phyloP scores from a whole-genome alignment of 2,329 filamentous ascomycete genomes.

The Zasmidium angulare region DNA sequence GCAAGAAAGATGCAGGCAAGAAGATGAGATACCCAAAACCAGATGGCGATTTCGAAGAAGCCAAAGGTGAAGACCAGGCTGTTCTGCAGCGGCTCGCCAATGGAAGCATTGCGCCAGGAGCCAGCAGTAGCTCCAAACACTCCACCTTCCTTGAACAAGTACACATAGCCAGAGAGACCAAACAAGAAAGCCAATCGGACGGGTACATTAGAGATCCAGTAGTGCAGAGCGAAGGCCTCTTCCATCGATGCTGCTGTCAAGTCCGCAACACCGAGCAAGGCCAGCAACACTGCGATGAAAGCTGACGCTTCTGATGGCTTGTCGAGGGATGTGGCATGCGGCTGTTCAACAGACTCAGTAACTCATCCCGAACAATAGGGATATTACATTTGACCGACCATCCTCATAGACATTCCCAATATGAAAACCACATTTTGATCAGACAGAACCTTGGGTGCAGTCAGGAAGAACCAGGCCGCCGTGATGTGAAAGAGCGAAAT shows the following conservation, averaged over 20 bases:
- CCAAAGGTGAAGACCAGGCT: conserved; percentile 80
- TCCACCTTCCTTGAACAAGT: conserved; percentile 59
- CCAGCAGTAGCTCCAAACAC: conserved; percentile 36
- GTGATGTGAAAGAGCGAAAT: conserved; percentile 83
- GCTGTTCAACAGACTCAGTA: conserved; percentile 44
- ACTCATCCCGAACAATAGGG: not conserved
- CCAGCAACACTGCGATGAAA: conserved; percentile 67
- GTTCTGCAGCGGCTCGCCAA: conserved; percentile 71
- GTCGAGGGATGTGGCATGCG: conserved; percentile 66
- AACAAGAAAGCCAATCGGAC: conserved; percentile 67
- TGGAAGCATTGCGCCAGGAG: conserved; percentile 23
- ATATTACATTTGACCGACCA: conserved; percentile 56
- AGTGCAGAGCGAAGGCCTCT: conserved; percentile 44
- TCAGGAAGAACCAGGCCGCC: conserved; percentile 79
- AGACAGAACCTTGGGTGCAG: conserved; percentile 67
- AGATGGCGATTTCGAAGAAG: conserved; percentile 78
- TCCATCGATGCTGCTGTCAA: conserved; percentile 47
- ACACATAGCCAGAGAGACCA: conserved; percentile 62
- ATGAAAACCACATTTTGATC: conserved; percentile 80
- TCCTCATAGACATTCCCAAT: conserved; percentile 77
- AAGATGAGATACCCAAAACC: conserved; percentile 71
- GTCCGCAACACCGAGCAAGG: conserved; percentile 55
- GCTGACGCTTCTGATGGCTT: conserved; percentile 66
- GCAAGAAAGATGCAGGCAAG: not conserved
- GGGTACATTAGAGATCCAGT: conserved; percentile 56